Evolutionary conservation across 805 yeast species (phyloP), one percentile per base, ranked within the genome.

Genomic region (Saccharomycopsis javanensis): DNA sequence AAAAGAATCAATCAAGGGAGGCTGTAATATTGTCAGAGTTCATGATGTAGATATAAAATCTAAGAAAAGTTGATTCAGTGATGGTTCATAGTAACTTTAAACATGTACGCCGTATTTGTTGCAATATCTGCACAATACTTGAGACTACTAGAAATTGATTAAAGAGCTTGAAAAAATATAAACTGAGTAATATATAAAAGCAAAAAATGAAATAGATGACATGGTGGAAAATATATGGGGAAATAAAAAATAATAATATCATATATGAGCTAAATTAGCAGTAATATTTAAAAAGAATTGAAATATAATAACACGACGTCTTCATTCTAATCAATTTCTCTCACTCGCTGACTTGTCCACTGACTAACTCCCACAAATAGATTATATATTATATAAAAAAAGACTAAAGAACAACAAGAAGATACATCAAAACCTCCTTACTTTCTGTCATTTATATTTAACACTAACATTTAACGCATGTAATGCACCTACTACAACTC

Each of bases 21-120:
- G 85, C 1, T 76, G 88, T 0, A 92, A 90, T 67, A 82, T 94
- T 20, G 87, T 92, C 1, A 74, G 99, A 51, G 96, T 91, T 3
- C 99, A 92, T 68, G 95, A 92, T 68, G 87, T 85, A 37, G 74
- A 71, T 23, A 57, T 55, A 18, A 25, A 20, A n/a, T n/a, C n/a
- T n/a, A n/a, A n/a, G n/a, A n/a, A n/a, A n/a, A n/a, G n/a, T n/a
- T n/a, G n/a, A n/a, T n/a, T n/a, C n/a, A n/a, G n/a, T n/a, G n/a
- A n/a, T n/a, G n/a, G n/a, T n/a, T n/a, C n/a, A n/a, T n/a, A n/a
- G n/a, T n/a, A n/a, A n/a, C n/a, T n/a, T n/a, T n/a, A n/a, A n/a
- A n/a, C n/a, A n/a, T n/a, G n/a, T n/a, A n/a, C n/a, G n/a, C n/a
- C n/a, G n/a, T n/a, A n/a, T n/a, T n/a, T n/a, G n/a, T n/a, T n/a